Percentiles rank a stretch among this genome's conserved stretches.
These are phyloP conservation scores for Bruguiera sexangula DNA, from an alignment of 345 rosid genomes.

Conservation along the genomic window DNA sequence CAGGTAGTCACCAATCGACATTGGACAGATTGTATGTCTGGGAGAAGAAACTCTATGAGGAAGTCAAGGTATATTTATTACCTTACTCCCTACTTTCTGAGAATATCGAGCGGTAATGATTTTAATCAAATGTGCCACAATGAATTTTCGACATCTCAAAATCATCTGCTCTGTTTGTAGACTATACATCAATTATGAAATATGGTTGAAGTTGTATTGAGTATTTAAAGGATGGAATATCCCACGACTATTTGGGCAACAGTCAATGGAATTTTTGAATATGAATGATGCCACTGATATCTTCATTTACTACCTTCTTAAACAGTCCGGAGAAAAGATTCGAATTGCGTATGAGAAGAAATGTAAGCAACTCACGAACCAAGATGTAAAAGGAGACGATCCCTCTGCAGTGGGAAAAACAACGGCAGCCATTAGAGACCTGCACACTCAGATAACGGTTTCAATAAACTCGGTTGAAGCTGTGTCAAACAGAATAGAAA, in stretches of 20 bases:
- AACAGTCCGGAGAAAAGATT: constrained; percentile 72
- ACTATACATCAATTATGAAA: background rate
- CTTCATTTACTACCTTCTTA: constrained; percentile 2
- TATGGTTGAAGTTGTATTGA: background rate
- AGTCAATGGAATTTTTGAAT: too few relatives aligned
- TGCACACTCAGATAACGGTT: constrained; percentile 75
- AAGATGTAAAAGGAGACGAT: constrained; percentile 75
- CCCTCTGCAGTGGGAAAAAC: constrained; percentile 64
- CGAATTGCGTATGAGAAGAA: constrained; percentile 83
- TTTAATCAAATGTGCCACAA: too few relatives aligned
- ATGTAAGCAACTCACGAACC: constrained; percentile 58
- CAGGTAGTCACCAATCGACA: constrained; percentile 79
- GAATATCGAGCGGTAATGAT: too few relatives aligned
- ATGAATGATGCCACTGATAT: background rate
- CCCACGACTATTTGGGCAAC: too few relatives aligned
- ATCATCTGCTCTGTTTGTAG: background rate
- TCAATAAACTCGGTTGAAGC: constrained; percentile 86
- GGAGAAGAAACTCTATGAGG: constrained; percentile 97
- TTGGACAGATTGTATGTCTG: constrained; percentile 76
- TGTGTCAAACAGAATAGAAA: constrained; percentile 75
- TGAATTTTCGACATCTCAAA: background rate
- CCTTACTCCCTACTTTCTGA: background rate
- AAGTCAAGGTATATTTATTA: constrained; percentile 62
- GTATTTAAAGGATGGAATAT: too few relatives aligned
- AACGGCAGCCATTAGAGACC: constrained; percentile 60